These are phyloP conservation scores for Mortierella sp. DNA, from an alignment of 371 early-diverging fungal species.

Conservation along the genomic window DNA sequence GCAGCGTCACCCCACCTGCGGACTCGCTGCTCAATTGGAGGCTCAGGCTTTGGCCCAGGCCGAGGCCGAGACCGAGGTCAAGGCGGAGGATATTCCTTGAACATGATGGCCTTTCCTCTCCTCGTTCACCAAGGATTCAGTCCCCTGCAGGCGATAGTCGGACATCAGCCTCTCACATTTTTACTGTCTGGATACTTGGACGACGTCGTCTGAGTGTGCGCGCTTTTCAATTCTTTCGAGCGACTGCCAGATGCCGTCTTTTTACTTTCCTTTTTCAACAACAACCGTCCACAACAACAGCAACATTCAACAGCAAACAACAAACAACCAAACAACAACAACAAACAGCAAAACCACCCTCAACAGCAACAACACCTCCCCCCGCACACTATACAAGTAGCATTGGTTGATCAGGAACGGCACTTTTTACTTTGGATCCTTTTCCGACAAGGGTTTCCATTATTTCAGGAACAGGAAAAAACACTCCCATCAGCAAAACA, in stretches of 20 bases:
- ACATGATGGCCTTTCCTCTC: background rate
- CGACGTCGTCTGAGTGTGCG: constrained; percentile 5
- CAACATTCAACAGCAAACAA: constrained; percentile 19
- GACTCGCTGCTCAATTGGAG: constrained; percentile 22
- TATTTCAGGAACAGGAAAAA: background rate
- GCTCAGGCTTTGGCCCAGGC: constrained; percentile 8
- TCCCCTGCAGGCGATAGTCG: background rate
- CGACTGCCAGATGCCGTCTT: background rate
- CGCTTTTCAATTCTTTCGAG: background rate
- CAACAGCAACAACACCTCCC: constrained; percentile 15
- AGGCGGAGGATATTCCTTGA: constrained; percentile 4
- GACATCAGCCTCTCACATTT: background rate
- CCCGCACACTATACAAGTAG: background rate
- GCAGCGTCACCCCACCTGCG: constrained; percentile 41
- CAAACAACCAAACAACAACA: constrained; percentile 24
- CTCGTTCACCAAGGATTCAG: background rate
- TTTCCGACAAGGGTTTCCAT: background rate
- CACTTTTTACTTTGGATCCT: background rate
- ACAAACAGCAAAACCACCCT: constrained; percentile 10
- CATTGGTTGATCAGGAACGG: constrained; percentile 26
- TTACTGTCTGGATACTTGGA: background rate
- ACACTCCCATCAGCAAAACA: background rate
- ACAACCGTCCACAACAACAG: constrained; percentile 5
- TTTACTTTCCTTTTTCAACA: background rate
- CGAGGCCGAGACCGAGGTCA: background rate